Conservation (phyloP, 1,284 basidiomycete genomes). For the Pseudozyma thailandica region DNA sequence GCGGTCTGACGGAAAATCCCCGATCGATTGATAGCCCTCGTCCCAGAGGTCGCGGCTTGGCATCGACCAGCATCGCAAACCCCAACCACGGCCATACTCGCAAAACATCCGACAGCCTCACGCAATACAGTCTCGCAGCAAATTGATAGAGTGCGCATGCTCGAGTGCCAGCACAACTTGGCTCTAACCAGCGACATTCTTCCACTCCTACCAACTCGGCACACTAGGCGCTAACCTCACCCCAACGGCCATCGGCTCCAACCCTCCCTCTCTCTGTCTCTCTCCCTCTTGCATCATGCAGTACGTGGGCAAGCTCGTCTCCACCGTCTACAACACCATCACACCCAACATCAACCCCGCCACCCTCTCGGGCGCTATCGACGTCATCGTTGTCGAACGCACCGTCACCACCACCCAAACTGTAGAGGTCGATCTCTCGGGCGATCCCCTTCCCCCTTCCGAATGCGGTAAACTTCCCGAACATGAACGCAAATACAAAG, state of each 20-base stretch:
- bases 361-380: constrained; percentile 67
- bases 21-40: no score
- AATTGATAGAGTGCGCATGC: no score
- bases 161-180: background rate
- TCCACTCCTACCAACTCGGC: no score
- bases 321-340: constrained; percentile 68
- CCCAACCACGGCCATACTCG: no score
- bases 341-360: constrained; percentile 68
- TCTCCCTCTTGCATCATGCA: constrained; percentile 50
- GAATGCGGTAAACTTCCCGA: constrained; percentile 20
- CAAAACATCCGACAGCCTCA: background rate
- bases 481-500: constrained; percentile 41
- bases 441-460: constrained; percentile 18
- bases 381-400: constrained; percentile 70
- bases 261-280: background rate
- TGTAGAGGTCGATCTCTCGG: constrained; percentile 65
- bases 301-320: constrained; percentile 67
- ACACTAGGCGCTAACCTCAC: no score
- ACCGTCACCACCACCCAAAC: constrained; percentile 71
- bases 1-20: no score
- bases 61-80: no score
- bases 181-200: background rate
- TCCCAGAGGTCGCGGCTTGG: no score
- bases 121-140: background rate
- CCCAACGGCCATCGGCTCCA: no score